Conservation (phyloP, 139 green algal genomes). For the Trebouxia sp. region DNA sequence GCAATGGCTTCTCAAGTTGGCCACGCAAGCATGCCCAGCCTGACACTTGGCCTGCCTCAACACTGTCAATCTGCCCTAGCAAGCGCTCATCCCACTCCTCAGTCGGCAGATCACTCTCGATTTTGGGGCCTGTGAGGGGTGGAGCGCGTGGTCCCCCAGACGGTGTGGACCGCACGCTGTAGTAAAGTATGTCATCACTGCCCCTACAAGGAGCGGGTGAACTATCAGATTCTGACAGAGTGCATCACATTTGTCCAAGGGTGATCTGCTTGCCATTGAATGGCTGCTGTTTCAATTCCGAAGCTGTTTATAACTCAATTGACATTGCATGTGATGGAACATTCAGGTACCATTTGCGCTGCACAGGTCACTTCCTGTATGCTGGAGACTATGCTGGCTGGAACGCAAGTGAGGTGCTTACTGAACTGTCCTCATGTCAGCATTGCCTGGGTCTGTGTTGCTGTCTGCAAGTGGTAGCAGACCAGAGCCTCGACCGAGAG, state of each 20-base stretch:
- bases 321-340: neutral
- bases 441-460: neutral
- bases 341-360: neutral
- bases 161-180: slow-evolving; percentile 40
- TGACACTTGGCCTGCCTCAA: slow-evolving; percentile 44
- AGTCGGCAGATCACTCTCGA: slow-evolving; percentile 37
- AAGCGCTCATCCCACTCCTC: slow-evolving; percentile 28
- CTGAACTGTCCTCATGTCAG: slow-evolving; percentile 11
- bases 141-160: slow-evolving; percentile 5
- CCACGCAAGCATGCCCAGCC: slow-evolving; percentile 52
- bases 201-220: slow-evolving; percentile 16
- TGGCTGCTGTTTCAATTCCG: neutral
- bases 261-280: neutral
- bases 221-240: too few relatives aligned
- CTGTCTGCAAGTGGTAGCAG: slow-evolving; percentile 15
- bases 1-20: neutral
- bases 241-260: neutral
- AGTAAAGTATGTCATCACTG: slow-evolving; percentile 39
- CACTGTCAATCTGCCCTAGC: slow-evolving; percentile 44
- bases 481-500: neutral
- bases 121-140: slow-evolving; percentile 32
- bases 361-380: neutral
- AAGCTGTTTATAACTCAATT: neutral
- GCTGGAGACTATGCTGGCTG: neutral
- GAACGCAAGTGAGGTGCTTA: neutral